phyloP scores from a whole-genome alignment of 2,329 filamentous ascomycete species.

The Colletotrichum endophyticum region DNA sequence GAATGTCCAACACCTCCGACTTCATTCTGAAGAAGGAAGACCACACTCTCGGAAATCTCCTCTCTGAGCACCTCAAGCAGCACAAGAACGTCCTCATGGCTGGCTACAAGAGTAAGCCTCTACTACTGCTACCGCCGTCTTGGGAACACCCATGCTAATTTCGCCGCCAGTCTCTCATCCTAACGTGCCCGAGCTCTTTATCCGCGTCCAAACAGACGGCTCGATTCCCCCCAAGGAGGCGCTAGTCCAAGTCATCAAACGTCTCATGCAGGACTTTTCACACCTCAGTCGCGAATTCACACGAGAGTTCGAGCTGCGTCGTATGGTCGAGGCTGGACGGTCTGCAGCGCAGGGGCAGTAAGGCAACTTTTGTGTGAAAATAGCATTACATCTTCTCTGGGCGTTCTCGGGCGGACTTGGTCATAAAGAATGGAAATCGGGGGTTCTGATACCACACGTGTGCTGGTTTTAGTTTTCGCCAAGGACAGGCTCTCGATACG shows the following conservation, averaged over 20 bases:
- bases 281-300: slow-evolving; percentile 87
- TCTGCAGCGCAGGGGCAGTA: slow-evolving; percentile 46
- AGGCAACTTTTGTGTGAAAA: background rate
- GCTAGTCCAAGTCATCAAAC: slow-evolving; percentile 78
- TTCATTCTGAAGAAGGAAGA: slow-evolving; percentile 98
- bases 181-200: slow-evolving; percentile 64
- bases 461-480: background rate
- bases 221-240: slow-evolving; percentile 88
- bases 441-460: slow-evolving; percentile 6
- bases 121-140: background rate
- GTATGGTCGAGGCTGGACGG: slow-evolving; percentile 74
- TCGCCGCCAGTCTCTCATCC: slow-evolving; percentile 55
- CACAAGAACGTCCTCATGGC: slow-evolving; percentile 86
- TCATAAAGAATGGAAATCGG: slow-evolving; percentile 7
- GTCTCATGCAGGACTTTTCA: slow-evolving; percentile 81
- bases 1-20: slow-evolving; percentile 92
- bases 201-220: slow-evolving; percentile 93
- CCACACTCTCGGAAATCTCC: slow-evolving; percentile 90
- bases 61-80: slow-evolving; percentile 84
- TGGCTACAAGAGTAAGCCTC: slow-evolving; percentile 79
- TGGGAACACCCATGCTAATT: background rate
- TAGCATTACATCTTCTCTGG: slow-evolving; percentile 15
- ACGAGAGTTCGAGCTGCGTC: slow-evolving; percentile 87
- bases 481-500: background rate
- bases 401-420: slow-evolving; percentile 26